A percentile compares a stretch with the other conserved stretches of the same genome.
phyloP scores from a whole-genome alignment of 2,329 filamentous ascomycete species.

The Fusarium newnesense region DNA sequence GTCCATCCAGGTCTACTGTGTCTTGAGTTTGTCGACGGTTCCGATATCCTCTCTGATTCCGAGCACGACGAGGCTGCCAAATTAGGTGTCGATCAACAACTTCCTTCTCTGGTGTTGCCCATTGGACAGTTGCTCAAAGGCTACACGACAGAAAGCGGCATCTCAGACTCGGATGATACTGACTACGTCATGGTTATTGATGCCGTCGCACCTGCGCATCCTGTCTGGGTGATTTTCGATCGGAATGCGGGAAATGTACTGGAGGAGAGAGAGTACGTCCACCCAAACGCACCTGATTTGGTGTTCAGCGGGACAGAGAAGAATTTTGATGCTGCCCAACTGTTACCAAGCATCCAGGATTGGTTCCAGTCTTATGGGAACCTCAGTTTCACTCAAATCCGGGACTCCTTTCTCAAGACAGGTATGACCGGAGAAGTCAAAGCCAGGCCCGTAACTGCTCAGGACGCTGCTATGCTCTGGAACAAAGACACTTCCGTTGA shows the following conservation, averaged over 20 bases:
- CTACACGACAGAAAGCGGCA: not conserved
- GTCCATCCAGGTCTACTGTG: not conserved
- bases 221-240: not conserved
- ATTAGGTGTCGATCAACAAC: not conserved
- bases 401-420: not conserved
- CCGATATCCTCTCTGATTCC: rapidly evolving
- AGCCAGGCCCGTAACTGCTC: not conserved
- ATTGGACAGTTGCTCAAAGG: not conserved
- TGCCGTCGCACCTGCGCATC: not conserved
- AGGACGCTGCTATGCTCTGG: not conserved
- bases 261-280: not conserved
- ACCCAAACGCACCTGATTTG: not conserved
- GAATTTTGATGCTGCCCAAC: not conserved
- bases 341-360: not conserved
- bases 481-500: not conserved
- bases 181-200: not conserved
- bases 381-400: not conserved
- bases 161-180: rapidly evolving
- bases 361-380: not conserved
- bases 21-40: not conserved
- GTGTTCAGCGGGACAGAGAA: not conserved
- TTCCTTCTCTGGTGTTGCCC: not conserved
- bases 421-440: not conserved
- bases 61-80: not conserved
- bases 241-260: not conserved